A percentile compares a stretch with the other conserved stretches of the same genome.
Conservation (phyloP, 345 rosid genomes). For the Rhodamnia argentea region DNA sequence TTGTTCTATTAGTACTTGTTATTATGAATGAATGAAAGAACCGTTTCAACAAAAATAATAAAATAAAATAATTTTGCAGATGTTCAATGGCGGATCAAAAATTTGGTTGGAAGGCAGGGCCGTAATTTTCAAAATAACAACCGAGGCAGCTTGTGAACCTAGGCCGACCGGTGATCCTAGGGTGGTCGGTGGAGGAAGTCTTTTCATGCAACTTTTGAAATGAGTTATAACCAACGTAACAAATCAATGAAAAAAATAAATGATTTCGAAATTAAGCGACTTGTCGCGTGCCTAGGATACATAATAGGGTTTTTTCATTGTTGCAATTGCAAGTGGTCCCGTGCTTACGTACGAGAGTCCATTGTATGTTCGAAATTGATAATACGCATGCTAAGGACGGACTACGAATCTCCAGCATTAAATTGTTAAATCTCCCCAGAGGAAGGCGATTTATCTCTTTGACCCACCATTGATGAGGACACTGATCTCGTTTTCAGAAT, state of each 20-base stretch:
- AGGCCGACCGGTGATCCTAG: too few species aligned
- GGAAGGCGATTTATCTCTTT: too few species aligned
- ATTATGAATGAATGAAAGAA: too few species aligned
- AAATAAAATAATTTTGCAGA: background rate
- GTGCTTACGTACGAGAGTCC: background rate
- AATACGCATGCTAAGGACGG: background rate
- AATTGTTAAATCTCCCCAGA: background rate
- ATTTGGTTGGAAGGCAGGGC: background rate
- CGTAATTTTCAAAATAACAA: background rate
- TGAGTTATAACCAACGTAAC: fast-evolving
- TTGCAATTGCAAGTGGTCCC: fast-evolving
- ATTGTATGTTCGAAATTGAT: background rate
- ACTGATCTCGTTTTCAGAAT: too few species aligned
- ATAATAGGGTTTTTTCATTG: background rate
- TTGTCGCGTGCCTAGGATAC: fast-evolving
- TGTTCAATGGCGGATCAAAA: background rate
- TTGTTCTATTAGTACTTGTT: too few species aligned
- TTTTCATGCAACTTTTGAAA: background rate
- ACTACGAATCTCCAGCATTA: background rate
- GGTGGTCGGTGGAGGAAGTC: background rate
- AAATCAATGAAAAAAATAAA: background rate
- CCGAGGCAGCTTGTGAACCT: too few species aligned
- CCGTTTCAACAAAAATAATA: too few species aligned
- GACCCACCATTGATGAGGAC: background rate
- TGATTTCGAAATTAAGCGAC: fast-evolving